Conservation (phyloP, 345 rosid species). For the Melastoma malabathricum region DNA sequence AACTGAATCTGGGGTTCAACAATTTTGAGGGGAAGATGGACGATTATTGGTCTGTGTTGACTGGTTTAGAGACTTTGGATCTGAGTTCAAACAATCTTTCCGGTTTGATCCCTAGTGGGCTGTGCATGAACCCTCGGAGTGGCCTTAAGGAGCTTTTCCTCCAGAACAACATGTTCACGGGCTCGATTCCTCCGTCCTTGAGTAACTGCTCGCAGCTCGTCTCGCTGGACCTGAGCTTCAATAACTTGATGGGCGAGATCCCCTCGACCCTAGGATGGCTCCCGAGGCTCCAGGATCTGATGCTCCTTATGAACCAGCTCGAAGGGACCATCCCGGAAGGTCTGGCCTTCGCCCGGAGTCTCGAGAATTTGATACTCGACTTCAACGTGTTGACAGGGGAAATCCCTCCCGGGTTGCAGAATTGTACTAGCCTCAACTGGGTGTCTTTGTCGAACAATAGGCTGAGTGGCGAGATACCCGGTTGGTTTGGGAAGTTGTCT, state of each 20-base stretch:
- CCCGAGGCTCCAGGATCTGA: slow-evolving; percentile 60
- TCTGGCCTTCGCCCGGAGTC: slow-evolving; percentile 32
- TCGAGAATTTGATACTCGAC: slow-evolving; percentile 77
- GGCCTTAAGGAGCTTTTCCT: slow-evolving; percentile 51
- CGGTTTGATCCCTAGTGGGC: slow-evolving; percentile 40
- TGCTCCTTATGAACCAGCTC: slow-evolving; percentile 70
- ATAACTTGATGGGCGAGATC: slow-evolving; percentile 52
- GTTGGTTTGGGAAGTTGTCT: slow-evolving; percentile 57
- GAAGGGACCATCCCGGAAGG: slow-evolving; percentile 75
- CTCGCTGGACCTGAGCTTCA: slow-evolving; percentile 84
- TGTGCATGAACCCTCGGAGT: slow-evolving; percentile 40
- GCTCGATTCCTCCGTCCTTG: slow-evolving; percentile 52
- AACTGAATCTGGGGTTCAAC: slow-evolving; percentile 47
- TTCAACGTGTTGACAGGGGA: slow-evolving; percentile 69
- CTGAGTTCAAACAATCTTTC: slow-evolving; percentile 66
- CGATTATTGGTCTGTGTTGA: slow-evolving; percentile 40
- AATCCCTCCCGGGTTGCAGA: slow-evolving; percentile 62
- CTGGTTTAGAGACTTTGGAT: slow-evolving; percentile 50
- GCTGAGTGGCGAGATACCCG: slow-evolving; percentile 68
- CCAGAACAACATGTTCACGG: slow-evolving; percentile 56
- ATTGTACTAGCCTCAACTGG: slow-evolving; percentile 72
- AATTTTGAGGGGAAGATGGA: slow-evolving; percentile 45
- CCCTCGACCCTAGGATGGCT: slow-evolving; percentile 73
- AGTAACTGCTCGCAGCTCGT: slow-evolving; percentile 79
- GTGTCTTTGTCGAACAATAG: slow-evolving; percentile 74